A percentile compares a stretch with the other conserved stretches of the same genome.
These are phyloP conservation scores for Carallia brachiata DNA, from an alignment of 345 rosid genomes.

Conservation along the genomic window DNA sequence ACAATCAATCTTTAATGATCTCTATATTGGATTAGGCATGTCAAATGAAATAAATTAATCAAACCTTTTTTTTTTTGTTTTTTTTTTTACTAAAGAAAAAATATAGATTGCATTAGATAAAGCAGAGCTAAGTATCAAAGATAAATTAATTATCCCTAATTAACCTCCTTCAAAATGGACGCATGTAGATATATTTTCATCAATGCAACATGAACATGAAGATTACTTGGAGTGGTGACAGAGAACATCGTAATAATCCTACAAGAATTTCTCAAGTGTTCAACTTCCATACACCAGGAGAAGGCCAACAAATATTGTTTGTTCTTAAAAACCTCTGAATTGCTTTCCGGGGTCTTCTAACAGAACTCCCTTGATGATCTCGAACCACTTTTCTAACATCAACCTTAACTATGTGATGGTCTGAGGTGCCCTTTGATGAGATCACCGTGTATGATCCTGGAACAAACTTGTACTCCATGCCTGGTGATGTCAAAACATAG, in stretches of 20 bases:
- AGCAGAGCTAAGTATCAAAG: no score
- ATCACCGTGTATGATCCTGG: conserved; percentile 79
- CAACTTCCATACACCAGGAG: conserved; percentile 40
- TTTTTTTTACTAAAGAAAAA: no score
- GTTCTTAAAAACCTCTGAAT: conserved; percentile 37
- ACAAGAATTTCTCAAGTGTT: conserved; percentile 11
- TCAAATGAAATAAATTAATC: no score
- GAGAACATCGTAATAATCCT: background rate
- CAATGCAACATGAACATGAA: no score
- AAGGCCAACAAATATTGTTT: conserved; percentile 35
- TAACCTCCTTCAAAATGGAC: no score
- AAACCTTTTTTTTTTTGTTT: no score
- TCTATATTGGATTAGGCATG: no score
- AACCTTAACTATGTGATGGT: conserved; percentile 90
- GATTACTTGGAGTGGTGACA: no score
- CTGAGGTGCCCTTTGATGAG: conserved; percentile 88
- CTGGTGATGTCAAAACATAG: conserved; percentile 61
- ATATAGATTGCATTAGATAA: no score
- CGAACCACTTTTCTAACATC: conserved; percentile 45
- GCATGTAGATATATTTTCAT: no score
- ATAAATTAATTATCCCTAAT: no score
- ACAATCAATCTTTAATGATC: no score
- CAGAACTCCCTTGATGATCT: conserved; percentile 27
- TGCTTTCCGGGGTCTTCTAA: conserved; percentile 24
- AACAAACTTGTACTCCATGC: conserved; percentile 55